These are phyloP conservation scores for Pouteria campechiana DNA, from an alignment of 179 eudicot species.

Conservation along the genomic window DNA sequence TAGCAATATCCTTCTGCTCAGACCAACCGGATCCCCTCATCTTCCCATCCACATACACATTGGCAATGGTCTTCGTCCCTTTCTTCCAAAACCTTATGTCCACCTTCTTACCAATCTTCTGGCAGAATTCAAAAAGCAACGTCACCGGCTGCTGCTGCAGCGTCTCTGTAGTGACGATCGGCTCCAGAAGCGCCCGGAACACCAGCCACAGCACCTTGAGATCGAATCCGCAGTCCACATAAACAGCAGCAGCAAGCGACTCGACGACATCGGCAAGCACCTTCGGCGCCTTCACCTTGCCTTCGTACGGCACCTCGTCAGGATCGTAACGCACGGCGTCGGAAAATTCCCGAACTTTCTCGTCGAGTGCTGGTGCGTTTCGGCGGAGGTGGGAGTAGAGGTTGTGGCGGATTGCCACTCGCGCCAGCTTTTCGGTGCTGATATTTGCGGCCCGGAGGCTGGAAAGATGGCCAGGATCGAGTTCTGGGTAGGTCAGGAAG, in stretches of 20 bases:
- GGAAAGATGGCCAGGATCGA: conserved; percentile 52
- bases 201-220: conserved; percentile 58
- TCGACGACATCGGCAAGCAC: conserved; percentile 88
- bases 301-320: conserved; percentile 52
- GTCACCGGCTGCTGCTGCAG: conserved; percentile 65
- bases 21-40: conserved; percentile 43
- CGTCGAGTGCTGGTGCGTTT: conserved; percentile 25
- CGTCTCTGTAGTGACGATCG: conserved; percentile 46
- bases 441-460: conserved; percentile 54
- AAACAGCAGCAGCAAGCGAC: conserved; percentile 76
- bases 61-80: conserved; percentile 32
- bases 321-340: conserved; percentile 54
- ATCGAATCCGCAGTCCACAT: conserved; percentile 48
- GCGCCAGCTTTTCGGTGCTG: conserved; percentile 73
- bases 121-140: conserved; percentile 58
- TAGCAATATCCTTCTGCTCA: conserved; percentile 52
- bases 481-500: conserved; percentile 35
- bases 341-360: conserved; percentile 60
- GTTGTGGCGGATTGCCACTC: conserved; percentile 53
- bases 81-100: conserved; percentile 30
- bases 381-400: conserved; percentile 49
- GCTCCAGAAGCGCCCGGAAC: conserved; percentile 50
- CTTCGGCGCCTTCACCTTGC: conserved; percentile 69
- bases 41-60: conserved; percentile 45
- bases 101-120: conserved; percentile 55